Evolutionary conservation across 768 basidiomycete genomes (phyloP), one percentile per base, ranked within the genome.

Genomic region (Pleurotus eryngii): DNA sequence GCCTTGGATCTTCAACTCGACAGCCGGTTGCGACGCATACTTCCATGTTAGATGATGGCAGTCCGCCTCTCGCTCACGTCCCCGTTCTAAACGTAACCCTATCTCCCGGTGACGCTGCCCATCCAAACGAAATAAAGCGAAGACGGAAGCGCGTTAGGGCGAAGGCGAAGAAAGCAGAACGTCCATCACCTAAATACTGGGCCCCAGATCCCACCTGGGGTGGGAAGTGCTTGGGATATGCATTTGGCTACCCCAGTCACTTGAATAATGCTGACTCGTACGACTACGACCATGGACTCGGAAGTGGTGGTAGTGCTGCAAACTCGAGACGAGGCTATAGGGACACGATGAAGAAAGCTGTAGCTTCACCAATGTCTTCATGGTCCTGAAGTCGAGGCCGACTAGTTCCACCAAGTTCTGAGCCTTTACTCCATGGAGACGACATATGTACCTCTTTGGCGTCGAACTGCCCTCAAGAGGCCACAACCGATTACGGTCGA

Each of bases 151-250:
- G 63, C 37, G 60, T 27, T 12, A 45, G 58, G 55, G 39, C 49
- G 42, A 20, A 46, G 27, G 20, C 26, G 11, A 46, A 30, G 22
- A 14, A 60, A 49, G 66, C 57, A 50, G 65, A 65, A 17, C 68
- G 72, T 12, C 67, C 72, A 12, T 66, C 60, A 14, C 72, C 78
- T 30, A 66, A 65, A 46, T 80, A 76, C 58, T 80, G 77, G 77
- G 62, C 68, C 46, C 76, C 77, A n/a, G 62, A 70, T 55, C 67
- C 74, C 7, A 59, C 60, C 5, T 65, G 64, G 61, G 66, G 61
- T 54, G 76, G 75, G 11, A 77, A 74, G 60, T 74, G 75, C 57
- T 61, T 67, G 43, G 78, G 78, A 15, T 78, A 79, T 61, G 76
- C 70, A 12, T 73, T 75, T 67, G 77, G 76, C 3, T 77, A 76